Evolutionary conservation across 179 eudicot species (phyloP).

Genomic region (Vitellaria paradoxa): DNA sequence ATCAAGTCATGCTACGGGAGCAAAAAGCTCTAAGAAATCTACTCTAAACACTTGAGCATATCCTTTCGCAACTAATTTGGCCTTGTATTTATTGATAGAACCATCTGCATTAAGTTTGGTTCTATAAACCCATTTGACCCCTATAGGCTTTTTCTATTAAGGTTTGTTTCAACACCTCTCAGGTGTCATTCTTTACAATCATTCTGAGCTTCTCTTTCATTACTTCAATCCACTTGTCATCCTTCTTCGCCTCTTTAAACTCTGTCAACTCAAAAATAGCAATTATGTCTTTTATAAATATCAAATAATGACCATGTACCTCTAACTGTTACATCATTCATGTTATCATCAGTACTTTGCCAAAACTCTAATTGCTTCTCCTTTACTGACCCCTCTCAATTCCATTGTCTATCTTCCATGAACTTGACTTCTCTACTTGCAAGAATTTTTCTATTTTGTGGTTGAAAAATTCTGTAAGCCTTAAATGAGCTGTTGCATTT

Average conservation of each 20-base stretch:
- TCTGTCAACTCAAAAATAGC: too few relatives aligned
- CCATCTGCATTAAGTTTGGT: too few relatives aligned
- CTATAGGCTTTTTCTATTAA: background rate
- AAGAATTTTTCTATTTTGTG: background rate
- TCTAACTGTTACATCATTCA: too few relatives aligned
- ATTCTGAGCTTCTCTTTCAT: background rate
- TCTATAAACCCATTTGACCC: too few relatives aligned
- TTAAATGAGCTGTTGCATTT: too few relatives aligned
- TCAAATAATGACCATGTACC: too few relatives aligned
- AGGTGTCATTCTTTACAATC: background rate
- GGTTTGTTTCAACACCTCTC: background rate
- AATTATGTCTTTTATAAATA: too few relatives aligned
- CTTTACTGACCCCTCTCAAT: slow-evolving; percentile 9
- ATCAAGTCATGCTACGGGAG: background rate
- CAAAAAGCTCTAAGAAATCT: slow-evolving; percentile 3
- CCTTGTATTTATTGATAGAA: too few relatives aligned
- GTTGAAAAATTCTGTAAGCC: too few relatives aligned
- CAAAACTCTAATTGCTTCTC: background rate
- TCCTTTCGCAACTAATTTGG: background rate
- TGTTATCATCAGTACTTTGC: too few relatives aligned
- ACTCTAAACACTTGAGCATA: too few relatives aligned
- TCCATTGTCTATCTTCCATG: background rate
- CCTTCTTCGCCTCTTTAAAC: background rate
- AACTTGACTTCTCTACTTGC: background rate
- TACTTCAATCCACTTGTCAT: background rate